Conservation (phyloP, 2,329 filamentous ascomycete species). For the Aspergillus persii region DNA sequence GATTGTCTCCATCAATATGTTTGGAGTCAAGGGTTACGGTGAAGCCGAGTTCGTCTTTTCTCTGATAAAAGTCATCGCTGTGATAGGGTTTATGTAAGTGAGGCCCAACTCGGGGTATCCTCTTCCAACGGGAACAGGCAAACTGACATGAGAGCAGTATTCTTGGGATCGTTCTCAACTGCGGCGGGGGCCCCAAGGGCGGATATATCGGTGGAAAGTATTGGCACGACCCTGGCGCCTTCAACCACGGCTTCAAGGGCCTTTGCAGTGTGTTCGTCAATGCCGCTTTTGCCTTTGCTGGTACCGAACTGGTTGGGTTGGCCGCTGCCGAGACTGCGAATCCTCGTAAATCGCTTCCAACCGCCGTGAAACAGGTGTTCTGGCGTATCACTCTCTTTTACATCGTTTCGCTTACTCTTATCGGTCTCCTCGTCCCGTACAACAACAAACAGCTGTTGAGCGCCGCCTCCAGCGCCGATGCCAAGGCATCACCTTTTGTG, state of each 20-base stretch:
- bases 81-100: conserved; percentile 81
- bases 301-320: conserved; percentile 61
- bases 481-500: conserved; percentile 83
- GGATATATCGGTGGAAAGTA: conserved; percentile 77
- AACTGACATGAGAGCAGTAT: conserved; percentile 53
- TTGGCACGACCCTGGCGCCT: conserved; percentile 76
- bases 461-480: conserved; percentile 58
- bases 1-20: conserved; percentile 80
- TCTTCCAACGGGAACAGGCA: conserved; percentile 1
- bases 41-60: conserved; percentile 88
- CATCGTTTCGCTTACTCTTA: conserved; percentile 73
- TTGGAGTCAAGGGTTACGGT: conserved; percentile 83
- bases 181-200: conserved; percentile 69
- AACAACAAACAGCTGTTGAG: conserved; percentile 63
- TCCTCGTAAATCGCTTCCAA: conserved; percentile 70
- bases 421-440: conserved; percentile 80
- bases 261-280: conserved; percentile 64
- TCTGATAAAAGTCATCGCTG: conserved; percentile 78
- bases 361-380: conserved; percentile 88
- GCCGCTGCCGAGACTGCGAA: conserved; percentile 59
- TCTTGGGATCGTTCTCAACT: conserved; percentile 80
- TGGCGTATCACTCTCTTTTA: conserved; percentile 94
- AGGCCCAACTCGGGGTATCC: background rate
- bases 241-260: conserved; percentile 65
- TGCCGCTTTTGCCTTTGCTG: conserved; percentile 61